These are phyloP conservation scores for Apophysomyces trapeziformis DNA, from an alignment of 371 early-diverging fungal genomes.

Conservation along the genomic window DNA sequence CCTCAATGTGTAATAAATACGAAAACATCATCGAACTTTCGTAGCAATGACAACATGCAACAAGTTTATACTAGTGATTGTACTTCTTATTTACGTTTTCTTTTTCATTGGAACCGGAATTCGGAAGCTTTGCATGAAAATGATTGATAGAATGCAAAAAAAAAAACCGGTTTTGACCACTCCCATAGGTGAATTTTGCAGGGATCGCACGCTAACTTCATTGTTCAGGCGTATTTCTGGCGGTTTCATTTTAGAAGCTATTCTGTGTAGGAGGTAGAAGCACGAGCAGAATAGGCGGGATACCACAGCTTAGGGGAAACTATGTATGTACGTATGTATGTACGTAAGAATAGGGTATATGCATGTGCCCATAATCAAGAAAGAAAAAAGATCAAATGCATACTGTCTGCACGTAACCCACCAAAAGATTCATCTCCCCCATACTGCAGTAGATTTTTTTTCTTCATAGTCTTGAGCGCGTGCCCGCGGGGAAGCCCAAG, in stretches of 20 bases:
- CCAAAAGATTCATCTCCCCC: not conserved
- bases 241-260: constrained; percentile 1
- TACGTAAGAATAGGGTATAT: not conserved
- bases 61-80: too few relatives aligned
- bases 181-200: constrained; percentile 8
- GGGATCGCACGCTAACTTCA: not conserved
- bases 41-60: constrained; percentile 1
- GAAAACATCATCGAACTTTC: not conserved
- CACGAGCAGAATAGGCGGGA: constrained; percentile 10
- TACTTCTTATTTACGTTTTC: not conserved
- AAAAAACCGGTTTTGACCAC: constrained; percentile 7
- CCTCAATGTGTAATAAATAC: not conserved
- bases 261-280: not conserved
- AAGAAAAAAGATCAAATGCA: not conserved
- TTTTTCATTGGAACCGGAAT: not conserved
- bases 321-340: not conserved
- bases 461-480: constrained; percentile 1
- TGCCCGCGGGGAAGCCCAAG: not conserved
- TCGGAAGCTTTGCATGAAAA: constrained; percentile 8
- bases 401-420: not conserved
- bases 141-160: constrained; percentile 5
- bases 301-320: not conserved
- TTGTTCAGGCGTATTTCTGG: not conserved
- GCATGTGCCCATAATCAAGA: not conserved
- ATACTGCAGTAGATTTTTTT: not conserved